Evolutionary conservation across 768 basidiomycete genomes (phyloP), one percentile per base, ranked within the genome.

Genomic region (Termitomyces sp.): DNA sequence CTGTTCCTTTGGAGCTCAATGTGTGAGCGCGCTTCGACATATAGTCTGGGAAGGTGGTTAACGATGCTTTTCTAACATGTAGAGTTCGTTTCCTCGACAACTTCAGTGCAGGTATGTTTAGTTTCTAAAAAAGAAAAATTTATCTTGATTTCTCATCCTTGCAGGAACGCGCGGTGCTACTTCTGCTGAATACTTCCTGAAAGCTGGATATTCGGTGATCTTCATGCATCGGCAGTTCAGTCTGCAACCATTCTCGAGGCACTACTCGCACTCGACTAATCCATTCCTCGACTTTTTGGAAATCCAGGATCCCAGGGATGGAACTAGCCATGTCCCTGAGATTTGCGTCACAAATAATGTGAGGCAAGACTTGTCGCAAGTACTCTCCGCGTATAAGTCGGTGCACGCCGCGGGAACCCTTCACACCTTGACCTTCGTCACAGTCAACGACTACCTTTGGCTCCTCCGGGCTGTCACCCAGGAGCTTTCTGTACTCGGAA

Each of bases 151-250:
- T 59, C 36, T 61, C 54, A 55, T 53, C n/a, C 47, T 36, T 8
- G 9, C 57, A 92, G 95, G 96, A 54, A 99, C 97, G 20, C 83
- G 97, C 68, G 97, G 97, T 45, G 93, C 97, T 33, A 95, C 96
- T 0, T 98, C 97, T 20, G 96, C 97, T 2, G 97, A 99, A 73
- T 97, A 98, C 76, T 98, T 99, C 71, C 83, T 98, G 60, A 85
- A 89, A 66, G 87, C 91, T 7, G 91, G 89, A 58, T 98, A 98
- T 76, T 95, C 95, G 27, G 97, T 99, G 72, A 94, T 99, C 65
- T 99, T 99, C 77, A 91, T 99, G 84, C 96, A 99, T 72, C 81
- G 96, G 22, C 94, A 97, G 73, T 96, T 97, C 78, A 98, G 95
- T 63, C 83, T 98, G 45, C 94, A 97, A 67, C 97, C 97, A 0